Percentiles rank a stretch among this genome's conserved stretches.
These are phyloP conservation scores for Vaccinium macrocarpon DNA, from an alignment of 148 eudicot genomes.

Conservation along the genomic window DNA sequence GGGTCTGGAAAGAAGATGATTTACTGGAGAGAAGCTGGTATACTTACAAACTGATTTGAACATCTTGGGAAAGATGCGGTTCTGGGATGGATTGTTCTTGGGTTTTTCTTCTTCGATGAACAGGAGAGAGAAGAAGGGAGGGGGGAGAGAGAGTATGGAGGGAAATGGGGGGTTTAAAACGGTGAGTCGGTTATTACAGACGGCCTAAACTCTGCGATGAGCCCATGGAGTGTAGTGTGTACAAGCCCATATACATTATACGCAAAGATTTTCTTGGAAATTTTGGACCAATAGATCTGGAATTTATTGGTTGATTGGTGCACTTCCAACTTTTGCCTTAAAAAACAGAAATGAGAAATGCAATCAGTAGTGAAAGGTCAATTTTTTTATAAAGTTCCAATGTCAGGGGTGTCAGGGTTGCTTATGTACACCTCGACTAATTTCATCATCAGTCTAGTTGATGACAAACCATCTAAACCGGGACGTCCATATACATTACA, in stretches of 20 bases:
- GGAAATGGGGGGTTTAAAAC: slow-evolving; percentile 15
- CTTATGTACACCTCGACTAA: no score
- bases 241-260: background rate
- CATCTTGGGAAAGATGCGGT: slow-evolving; percentile 23
- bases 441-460: no score
- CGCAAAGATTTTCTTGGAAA: background rate
- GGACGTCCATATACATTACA: no score
- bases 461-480: no score
- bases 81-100: background rate
- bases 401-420: no score
- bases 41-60: slow-evolving; percentile 24
- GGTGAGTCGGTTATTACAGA: background rate
- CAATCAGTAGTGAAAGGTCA: no score
- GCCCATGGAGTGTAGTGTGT: background rate
- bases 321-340: no score
- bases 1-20: background rate
- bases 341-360: no score
- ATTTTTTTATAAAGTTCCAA: no score
- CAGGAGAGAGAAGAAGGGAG: background rate
- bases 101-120: slow-evolving; percentile 15
- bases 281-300: background rate
- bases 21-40: background rate
- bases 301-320: no score
- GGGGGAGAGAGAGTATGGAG: background rate
- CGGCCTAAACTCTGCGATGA: background rate